phyloP scores from a whole-genome alignment of 2,329 filamentous ascomycete species.

The Aspergillus brunneoviolaceus region DNA sequence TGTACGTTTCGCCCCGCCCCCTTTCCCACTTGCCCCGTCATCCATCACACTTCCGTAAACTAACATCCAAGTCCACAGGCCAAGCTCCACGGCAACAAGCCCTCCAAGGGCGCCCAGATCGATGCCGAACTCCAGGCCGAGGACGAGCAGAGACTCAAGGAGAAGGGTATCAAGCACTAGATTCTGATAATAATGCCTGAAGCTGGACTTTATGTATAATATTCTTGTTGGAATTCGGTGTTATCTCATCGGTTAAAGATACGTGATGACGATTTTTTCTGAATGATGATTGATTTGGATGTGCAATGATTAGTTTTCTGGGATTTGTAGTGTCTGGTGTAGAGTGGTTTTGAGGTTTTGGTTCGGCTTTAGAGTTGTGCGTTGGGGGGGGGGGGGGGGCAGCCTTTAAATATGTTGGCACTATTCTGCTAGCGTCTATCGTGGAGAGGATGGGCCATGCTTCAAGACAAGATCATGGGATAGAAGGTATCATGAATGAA shows the following conservation, averaged over 20 bases:
- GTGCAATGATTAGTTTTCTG: too few species aligned
- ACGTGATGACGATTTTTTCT: neutral
- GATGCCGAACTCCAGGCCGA: constrained; percentile 46
- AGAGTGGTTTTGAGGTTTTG: too few species aligned
- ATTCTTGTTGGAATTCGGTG: neutral
- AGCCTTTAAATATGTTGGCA: too few species aligned
- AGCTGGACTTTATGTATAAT: neutral
- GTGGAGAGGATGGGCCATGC: too few species aligned
- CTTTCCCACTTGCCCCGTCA: neutral
- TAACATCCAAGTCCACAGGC: constrained; percentile 37
- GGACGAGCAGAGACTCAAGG: constrained; percentile 44
- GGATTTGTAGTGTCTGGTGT: too few species aligned
- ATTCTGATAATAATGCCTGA: neutral
- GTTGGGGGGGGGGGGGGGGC: too few species aligned
- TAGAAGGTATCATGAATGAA: too few species aligned
- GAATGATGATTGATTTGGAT: neutral
- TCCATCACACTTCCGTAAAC: neutral
- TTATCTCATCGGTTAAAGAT: neutral
- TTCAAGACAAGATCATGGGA: too few species aligned
- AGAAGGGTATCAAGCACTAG: constrained; percentile 44
- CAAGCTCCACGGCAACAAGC: constrained; percentile 46
- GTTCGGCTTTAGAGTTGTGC: too few species aligned
- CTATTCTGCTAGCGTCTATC: too few species aligned
- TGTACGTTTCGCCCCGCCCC: constrained; percentile 30
- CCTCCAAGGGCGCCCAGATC: constrained; percentile 49